A percentile compares a stretch with the other conserved stretches of the same genome.
These are phyloP conservation scores for Lasiosphaeria miniovina DNA, from an alignment of 495 filamentous ascomycete genomes.

Conservation along the genomic window DNA sequence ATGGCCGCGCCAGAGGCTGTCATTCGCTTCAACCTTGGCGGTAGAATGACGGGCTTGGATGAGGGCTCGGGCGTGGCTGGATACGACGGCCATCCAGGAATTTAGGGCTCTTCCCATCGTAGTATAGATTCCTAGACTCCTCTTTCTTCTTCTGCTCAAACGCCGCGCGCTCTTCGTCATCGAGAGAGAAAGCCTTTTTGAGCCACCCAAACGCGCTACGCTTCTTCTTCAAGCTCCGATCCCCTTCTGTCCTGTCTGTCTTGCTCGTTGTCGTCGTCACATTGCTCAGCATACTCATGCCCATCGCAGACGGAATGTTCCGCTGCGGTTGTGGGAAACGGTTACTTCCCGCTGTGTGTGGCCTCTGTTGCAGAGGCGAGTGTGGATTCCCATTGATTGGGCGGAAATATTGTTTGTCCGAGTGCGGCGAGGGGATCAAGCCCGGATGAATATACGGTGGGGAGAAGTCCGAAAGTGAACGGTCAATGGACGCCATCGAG, in stretches of 20 bases:
- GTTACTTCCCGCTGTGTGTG: conserved; percentile 48
- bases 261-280: conserved; percentile 34
- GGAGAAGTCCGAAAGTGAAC: conserved; percentile 31
- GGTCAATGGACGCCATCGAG: conserved; percentile 31
- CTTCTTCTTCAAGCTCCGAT: conserved; percentile 50
- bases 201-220: conserved; percentile 58
- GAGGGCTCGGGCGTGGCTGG: conserved; percentile 13
- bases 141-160: conserved; percentile 47
- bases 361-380: conserved; percentile 54
- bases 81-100: conserved; percentile 45
- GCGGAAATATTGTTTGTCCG: conserved; percentile 51
- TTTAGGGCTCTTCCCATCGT: conserved; percentile 38
- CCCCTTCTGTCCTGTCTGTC: conserved; percentile 6
- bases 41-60: too few species aligned
- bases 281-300: conserved; percentile 51
- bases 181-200: conserved; percentile 56
- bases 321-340: conserved; percentile 30
- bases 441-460: conserved; percentile 34
- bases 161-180: conserved; percentile 52
- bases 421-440: conserved; percentile 47
- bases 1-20: too few species aligned
- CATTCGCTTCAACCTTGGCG: too few species aligned
- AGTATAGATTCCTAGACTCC: conserved; percentile 39
- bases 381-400: conserved; percentile 54
- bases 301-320: conserved; percentile 48